Evolutionary conservation across 2,329 filamentous ascomycete genomes (phyloP), one percentile per base, ranked within the genome.

Genomic region (Talaromyces piceae): DNA sequence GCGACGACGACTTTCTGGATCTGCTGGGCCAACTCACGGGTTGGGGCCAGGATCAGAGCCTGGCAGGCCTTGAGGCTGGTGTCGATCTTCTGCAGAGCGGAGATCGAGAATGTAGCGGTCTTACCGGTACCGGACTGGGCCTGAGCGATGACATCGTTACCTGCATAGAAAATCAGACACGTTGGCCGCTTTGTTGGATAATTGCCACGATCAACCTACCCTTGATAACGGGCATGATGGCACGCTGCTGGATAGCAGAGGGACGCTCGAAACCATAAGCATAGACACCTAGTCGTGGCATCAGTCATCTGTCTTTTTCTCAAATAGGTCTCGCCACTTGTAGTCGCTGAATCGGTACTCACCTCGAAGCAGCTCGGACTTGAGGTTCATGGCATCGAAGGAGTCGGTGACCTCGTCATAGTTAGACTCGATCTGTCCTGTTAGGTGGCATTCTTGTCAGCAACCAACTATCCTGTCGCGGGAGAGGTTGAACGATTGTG

Each of bases 161-260:
- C 88, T 89, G 65, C 31, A 28, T 22, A 49, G 12, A 1, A 33
- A n/a, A 41, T 50, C 44, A 47, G 28, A 47, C 28, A 31, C 12
- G 26, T 20, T 18, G 26, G n/a, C 3, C 33, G n/a, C 16, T 18
- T 31, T 37, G 33, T 18, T 37, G 20, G 33, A 37, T 27, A 45
- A 31, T 41, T 18, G 5, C 13, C 11, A 39, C 2, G 23, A 16
- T 26, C 4, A 30, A 68, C 86, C 73, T 78, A 93, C 88, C 91
- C 84, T 97, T 96, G 82, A 98, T 97, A 72, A 98, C 93, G 70
- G 93, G 94, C 87, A 97, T 95, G 77, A 98, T 98, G 66, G 93
- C 93, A 72, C 94, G 91, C 86, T 95, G 90, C 87, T 98, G 93
- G 67, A 98, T 98, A 73, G 93, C 91, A 78, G 93, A 98, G 59